phyloP scores from a whole-genome alignment of 768 basidiomycete genomes.

The Austroboletus festivus region DNA sequence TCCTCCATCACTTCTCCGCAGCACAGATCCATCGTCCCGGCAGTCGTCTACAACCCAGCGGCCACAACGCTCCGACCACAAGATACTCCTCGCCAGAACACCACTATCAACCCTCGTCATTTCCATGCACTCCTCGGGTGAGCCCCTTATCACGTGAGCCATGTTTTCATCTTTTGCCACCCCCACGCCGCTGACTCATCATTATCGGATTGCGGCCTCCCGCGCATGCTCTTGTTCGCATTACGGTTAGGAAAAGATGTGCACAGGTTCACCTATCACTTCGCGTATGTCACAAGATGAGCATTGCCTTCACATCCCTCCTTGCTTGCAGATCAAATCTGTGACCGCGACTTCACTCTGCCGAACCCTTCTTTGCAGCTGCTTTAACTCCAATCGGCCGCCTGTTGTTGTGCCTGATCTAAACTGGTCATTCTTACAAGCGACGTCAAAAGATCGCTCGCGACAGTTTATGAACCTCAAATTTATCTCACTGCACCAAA shows the following conservation, averaged over 20 bases:
- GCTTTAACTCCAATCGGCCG: constrained; percentile 9
- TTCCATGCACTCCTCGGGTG: constrained; percentile 26
- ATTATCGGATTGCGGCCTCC: constrained; percentile 21
- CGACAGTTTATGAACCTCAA: constrained; percentile 15
- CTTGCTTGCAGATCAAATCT: neutral
- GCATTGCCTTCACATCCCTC: neutral
- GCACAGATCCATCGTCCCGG: constrained; percentile 1
- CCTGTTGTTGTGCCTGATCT: constrained; percentile 28
- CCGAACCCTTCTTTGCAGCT: constrained; percentile 15
- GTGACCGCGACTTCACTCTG: too few relatives aligned
- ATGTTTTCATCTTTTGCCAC: too few relatives aligned
- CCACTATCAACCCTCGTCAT: too few relatives aligned
- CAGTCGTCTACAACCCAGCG: too few relatives aligned
- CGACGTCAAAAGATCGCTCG: constrained; percentile 25
- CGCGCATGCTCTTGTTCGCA: too few relatives aligned
- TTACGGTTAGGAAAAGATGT: too few relatives aligned
- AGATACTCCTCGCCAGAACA: too few relatives aligned
- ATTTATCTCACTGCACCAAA: constrained; percentile 29
- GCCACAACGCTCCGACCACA: too few relatives aligned
- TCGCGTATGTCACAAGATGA: too few relatives aligned
- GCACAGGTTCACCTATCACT: too few relatives aligned
- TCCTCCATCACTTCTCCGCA: constrained; percentile 24
- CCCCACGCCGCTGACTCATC: constrained; percentile 10
- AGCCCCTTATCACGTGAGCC: too few relatives aligned
- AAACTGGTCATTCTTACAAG: constrained; percentile 14